Base-by-base conservation (phyloP, 2,329 filamentous ascomycete species). In the Exophiala spinifera region DNA sequence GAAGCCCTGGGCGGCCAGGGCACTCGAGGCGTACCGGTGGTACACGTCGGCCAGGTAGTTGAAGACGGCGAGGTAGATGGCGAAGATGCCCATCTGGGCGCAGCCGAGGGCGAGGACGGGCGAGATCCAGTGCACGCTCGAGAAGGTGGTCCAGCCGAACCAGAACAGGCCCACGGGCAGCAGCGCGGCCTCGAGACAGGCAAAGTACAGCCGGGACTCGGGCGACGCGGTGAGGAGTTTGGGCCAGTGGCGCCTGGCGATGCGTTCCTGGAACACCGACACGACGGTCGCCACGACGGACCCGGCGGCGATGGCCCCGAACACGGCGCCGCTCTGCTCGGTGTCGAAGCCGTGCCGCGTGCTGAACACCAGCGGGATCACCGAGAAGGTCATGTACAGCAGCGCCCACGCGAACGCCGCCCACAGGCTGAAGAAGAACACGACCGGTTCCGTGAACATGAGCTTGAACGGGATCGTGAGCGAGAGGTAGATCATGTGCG, bases 1-100 rank as follows among this genome's bases (percentile, higher is more conserved):
- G 68, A 89, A 95, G 14, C 83, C 87, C 73, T 96, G 90, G 1
- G 91, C 89, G 0, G 91, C 91, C 4, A 96, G 75, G 0, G 91
- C 91, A 1, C 88, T 94, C 36, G 86, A 90, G 0, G 91, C 89
- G 64, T 92, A 96, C 2, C 81, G 78, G 66, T 91, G 87, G 69
- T 96, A 96, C 1, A 86, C 86, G 67, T 96, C 91, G 17, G 91
- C 90, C 1, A 96, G 79, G 64, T 95, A 96, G 68, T 96, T 96
- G 74, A 96, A 96, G 0, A 90, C 42, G 2, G 91, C 86, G 1
- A 96, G 79, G 66, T 95, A 95, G 33, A 96, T 84, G 37, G 83
- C 86, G 69, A 89, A 92, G 61, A 96, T 95, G 23, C 91, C 87
- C 76, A 92, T 88, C 0, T 88, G 92, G 0, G 89, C 85, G 55